Percentiles rank a stretch among this genome's conserved stretches.
phyloP scores from a whole-genome alignment of 176 grass and related monocot species.

The bread wheat (Triticum aestivum) region DNA sequence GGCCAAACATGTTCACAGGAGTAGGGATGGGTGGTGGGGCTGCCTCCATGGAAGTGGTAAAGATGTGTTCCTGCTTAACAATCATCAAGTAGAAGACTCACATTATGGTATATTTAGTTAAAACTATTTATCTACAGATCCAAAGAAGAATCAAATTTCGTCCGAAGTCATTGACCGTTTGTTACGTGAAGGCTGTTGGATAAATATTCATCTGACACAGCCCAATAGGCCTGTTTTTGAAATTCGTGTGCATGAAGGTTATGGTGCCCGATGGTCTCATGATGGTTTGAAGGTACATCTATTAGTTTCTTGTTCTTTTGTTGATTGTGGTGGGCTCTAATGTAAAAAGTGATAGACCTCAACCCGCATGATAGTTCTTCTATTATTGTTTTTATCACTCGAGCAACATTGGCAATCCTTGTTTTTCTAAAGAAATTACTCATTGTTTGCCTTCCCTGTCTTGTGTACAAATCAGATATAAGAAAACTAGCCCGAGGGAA shows the following conservation, averaged over 20 bases:
- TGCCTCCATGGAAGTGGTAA: conserved; percentile 66
- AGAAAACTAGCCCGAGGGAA: background rate
- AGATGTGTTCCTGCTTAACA: conserved; percentile 15
- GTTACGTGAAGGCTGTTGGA: conserved; percentile 68
- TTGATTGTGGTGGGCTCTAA: background rate
- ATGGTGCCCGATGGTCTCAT: conserved; percentile 84
- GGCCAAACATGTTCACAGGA: conserved; percentile 88
- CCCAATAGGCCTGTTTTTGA: conserved; percentile 74
- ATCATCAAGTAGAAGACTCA: conserved; percentile 9
- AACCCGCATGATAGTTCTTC: background rate
- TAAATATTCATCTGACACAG: conserved; percentile 76
- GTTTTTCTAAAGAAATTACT: background rate
- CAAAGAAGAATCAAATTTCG: conserved; percentile 65
- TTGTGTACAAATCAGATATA: background rate
- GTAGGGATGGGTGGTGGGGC: conserved; percentile 80
- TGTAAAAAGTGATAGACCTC: conserved; percentile 1
- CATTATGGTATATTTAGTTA: conserved; percentile 24
- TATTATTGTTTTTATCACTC: background rate
- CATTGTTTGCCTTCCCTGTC: background rate
- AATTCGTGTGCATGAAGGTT: conserved; percentile 77
- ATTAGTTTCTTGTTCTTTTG: background rate
- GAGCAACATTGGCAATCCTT: background rate
- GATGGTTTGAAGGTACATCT: conserved; percentile 74
- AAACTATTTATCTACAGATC: conserved; percentile 51
- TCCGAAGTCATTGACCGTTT: conserved; percentile 51